phyloP scores from a whole-genome alignment of 371 early-diverging fungal species.

The Blakeslea trispora region DNA sequence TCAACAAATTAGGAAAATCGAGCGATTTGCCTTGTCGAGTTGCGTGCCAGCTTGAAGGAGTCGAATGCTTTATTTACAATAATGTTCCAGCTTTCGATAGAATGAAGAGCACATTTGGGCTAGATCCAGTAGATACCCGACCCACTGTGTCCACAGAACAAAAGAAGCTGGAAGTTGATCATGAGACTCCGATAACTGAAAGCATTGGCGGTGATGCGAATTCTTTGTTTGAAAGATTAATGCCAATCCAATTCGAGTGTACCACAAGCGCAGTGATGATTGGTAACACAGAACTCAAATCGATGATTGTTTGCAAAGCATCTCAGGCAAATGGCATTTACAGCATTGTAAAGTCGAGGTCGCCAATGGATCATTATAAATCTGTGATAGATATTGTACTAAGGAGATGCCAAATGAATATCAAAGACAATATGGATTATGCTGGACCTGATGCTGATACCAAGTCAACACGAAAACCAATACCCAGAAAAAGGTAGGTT shows the following conservation, averaged over 20 bases:
- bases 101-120: conserved; percentile 61
- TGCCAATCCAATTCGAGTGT: conserved; percentile 76
- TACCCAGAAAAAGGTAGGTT: conserved; percentile 2
- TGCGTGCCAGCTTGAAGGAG: conserved; percentile 72
- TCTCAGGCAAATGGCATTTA: conserved; percentile 67
- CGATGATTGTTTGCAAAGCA: conserved; percentile 63
- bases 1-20: conserved; percentile 21
- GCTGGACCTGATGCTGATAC: conserved; percentile 11
- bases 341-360: conserved; percentile 57
- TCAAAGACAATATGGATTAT: conserved; percentile 73
- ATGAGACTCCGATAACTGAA: conserved; percentile 26
- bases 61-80: conserved; percentile 88
- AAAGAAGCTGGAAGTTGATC: conserved; percentile 15
- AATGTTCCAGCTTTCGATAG: conserved; percentile 73
- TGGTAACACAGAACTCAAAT: conserved; percentile 74
- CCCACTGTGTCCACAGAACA: background rate
- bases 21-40: conserved; percentile 61
- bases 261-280: conserved; percentile 72
- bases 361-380: conserved; percentile 63
- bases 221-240: conserved; percentile 55
- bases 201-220: conserved; percentile 8
- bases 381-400: conserved; percentile 56
- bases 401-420: conserved; percentile 56
- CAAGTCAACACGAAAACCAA: background rate
- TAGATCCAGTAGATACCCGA: conserved; percentile 15